Evolutionary conservation across 768 basidiomycete species (phyloP), one percentile per base, ranked within the genome.

Genomic region (Trametes elegans): DNA sequence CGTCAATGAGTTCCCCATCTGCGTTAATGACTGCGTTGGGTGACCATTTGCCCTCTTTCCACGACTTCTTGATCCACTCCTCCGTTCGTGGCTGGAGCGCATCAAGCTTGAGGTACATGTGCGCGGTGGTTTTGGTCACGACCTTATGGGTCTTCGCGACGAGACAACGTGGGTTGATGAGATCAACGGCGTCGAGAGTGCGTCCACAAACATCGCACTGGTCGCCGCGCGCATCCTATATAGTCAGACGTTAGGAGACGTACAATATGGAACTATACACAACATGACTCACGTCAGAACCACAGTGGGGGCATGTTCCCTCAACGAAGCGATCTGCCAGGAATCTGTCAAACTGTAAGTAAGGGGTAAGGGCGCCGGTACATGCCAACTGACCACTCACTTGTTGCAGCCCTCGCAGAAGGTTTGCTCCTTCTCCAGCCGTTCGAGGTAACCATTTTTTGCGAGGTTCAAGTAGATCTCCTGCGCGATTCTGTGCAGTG

Each of bases 301-400:
- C 81, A 67, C 97, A 98, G 71, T 97, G 80, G 0, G 97, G 97
- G 68, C 97, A 99, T 29, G 83, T 92, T n/a, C 97, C 97, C 71
- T 98, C 96, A 0, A 98, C 95, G 71, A 89, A 98, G 50, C 97
- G 88, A 73, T 99, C 97, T 18, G 97, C 97, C 31, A 99, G 73
- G 74, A 97, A 99, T 63, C 91, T 92, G 56, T 6, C 46, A 51
- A 5, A 16, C 29, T 31, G 58, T 59, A 42, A 53, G 56, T 28
- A 43, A 42, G 18, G 41, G 65, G 44, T 40, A n/a, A n/a, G n/a
- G n/a, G n/a, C n/a, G n/a, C n/a, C n/a, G 57, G 18, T 5, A 5
- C 27, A n/a, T 3, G 10, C 23, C 2, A 5, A 18, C 23, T 38
- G 24, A 44, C 34, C 31, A 65, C 81, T 58, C 65, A 90, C 87